phyloP scores from a whole-genome alignment of 495 filamentous ascomycete species.

The Astrothelium subdiscretum region DNA sequence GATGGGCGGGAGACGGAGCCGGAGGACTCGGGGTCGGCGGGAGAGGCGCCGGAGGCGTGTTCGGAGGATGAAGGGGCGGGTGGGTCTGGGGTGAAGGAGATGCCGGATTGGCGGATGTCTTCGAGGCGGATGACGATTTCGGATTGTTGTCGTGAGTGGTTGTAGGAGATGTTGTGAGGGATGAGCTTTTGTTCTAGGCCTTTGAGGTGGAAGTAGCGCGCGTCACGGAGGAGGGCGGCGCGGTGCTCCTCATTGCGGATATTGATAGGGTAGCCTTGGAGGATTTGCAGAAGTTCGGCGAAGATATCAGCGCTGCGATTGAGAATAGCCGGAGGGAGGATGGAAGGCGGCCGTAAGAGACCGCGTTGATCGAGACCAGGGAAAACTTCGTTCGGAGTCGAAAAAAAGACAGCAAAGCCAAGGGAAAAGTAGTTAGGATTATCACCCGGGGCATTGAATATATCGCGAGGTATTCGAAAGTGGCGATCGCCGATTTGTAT shows the following conservation, averaged over 20 bases:
- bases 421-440: constrained; percentile 92
- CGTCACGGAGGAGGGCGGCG: constrained; percentile 68
- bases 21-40: neutral
- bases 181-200: constrained; percentile 84
- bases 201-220: constrained; percentile 85
- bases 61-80: neutral
- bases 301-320: constrained; percentile 72
- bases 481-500: constrained; percentile 74
- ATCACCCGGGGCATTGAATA: constrained; percentile 77
- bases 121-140: constrained; percentile 78
- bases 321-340: constrained; percentile 69
- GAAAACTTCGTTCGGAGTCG: constrained; percentile 65
- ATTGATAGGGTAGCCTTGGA: constrained; percentile 76
- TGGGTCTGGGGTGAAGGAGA: constrained; percentile 47
- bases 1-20: neutral
- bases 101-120: constrained; percentile 74
- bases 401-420: constrained; percentile 84
- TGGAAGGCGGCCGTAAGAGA: constrained; percentile 81
- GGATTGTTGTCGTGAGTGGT: constrained; percentile 48
- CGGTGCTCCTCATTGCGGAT: constrained; percentile 73
- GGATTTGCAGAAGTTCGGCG: constrained; percentile 66
- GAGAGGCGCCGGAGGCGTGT: constrained; percentile 7
- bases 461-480: constrained; percentile 82
- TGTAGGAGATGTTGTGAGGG: constrained; percentile 64
- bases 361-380: constrained; percentile 70